A percentile compares a stretch with the other conserved stretches of the same genome.
phyloP scores from a whole-genome alignment of 495 filamentous ascomycete genomes.

The Penicillium fimorum region DNA sequence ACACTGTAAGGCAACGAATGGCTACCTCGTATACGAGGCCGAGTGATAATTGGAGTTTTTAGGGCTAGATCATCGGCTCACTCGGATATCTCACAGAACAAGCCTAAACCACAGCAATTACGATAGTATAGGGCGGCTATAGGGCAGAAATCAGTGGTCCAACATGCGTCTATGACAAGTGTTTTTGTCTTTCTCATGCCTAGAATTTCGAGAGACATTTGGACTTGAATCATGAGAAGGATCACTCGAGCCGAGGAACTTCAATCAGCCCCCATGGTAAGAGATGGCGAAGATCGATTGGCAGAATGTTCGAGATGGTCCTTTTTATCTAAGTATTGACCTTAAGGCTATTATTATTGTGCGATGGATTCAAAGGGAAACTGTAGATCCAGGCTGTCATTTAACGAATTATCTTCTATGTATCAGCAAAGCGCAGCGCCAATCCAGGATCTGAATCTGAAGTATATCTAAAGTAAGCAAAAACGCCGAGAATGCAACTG shows the following conservation, averaged over 20 bases:
- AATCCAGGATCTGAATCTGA: slow-evolving; percentile 1
- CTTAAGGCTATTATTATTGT: background rate
- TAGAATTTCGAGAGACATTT: too few relatives aligned
- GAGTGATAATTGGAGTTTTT: background rate
- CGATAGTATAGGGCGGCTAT: slow-evolving; percentile 73
- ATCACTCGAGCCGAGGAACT: too few relatives aligned
- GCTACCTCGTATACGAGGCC: background rate
- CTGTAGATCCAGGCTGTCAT: background rate
- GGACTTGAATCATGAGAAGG: too few relatives aligned
- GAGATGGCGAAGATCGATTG: too few relatives aligned
- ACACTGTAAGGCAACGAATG: background rate
- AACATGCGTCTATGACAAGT: too few relatives aligned
- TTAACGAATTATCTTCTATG: slow-evolving; percentile 7
- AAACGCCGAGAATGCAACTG: slow-evolving; percentile 14
- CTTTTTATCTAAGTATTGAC: background rate
- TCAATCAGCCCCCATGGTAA: too few relatives aligned
- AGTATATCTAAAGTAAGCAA: slow-evolving; percentile 3
- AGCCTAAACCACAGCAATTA: background rate
- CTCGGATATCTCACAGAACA: background rate
- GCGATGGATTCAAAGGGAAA: background rate
- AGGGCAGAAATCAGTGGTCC: slow-evolving; percentile 25
- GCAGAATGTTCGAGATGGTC: too few relatives aligned
- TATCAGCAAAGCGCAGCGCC: slow-evolving; percentile 4
- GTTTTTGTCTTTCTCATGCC: too few relatives aligned
- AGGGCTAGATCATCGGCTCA: background rate